These are phyloP conservation scores for Heliocybe sulcata DNA, from an alignment of 1,284 basidiomycete genomes.

Conservation along the genomic window DNA sequence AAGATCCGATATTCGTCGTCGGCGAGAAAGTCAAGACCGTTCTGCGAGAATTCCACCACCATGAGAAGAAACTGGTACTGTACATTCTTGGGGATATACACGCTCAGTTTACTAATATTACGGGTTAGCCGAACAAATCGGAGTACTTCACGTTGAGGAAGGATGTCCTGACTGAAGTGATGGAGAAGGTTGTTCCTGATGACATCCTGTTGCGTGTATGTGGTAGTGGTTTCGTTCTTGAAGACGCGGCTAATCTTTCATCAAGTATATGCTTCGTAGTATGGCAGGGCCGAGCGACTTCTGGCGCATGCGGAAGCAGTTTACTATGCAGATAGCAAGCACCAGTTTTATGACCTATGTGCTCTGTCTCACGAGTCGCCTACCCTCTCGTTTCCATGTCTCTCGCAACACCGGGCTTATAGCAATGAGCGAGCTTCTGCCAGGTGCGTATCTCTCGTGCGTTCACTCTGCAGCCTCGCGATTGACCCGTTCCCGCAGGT, in stretches of 20 bases:
- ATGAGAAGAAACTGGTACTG: constrained; percentile 42
- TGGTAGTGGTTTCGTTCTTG: constrained; percentile 10
- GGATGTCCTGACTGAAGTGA: constrained; percentile 89
- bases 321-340: constrained; percentile 85
- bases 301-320: constrained; percentile 98
- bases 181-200: constrained; percentile 86
- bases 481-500: constrained; percentile 20
- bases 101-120: neutral
- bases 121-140: constrained; percentile 46
- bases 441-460: constrained; percentile 42
- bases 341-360: constrained; percentile 92
- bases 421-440: constrained; percentile 86
- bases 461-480: constrained; percentile 1
- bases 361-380: constrained; percentile 79
- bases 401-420: constrained; percentile 87
- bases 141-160: constrained; percentile 77
- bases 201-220: constrained; percentile 79
- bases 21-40: constrained; percentile 80
- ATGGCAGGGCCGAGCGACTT: constrained; percentile 85
- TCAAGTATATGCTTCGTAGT: constrained; percentile 82
- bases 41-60: constrained; percentile 50
- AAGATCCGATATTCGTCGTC: constrained; percentile 83
- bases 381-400: constrained; percentile 83
- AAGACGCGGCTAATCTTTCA: neutral
- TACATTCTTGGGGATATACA: neutral